phyloP scores from a whole-genome alignment of 768 basidiomycete species.

The Royoungia palumana region DNA sequence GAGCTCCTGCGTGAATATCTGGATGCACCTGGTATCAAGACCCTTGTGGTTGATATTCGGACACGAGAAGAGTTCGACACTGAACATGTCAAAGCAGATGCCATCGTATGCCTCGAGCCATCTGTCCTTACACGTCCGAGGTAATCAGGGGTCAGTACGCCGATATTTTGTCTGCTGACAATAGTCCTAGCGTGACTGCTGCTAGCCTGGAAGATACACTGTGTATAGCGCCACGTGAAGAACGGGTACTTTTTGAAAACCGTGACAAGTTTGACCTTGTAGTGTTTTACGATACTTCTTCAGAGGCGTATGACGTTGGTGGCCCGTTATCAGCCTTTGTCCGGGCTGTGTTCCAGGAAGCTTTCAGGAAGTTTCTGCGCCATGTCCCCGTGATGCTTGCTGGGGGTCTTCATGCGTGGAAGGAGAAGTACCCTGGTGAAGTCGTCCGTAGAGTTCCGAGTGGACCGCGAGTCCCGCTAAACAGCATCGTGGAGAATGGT shows the following conservation, averaged over 20 bases:
- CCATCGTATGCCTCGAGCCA: slow-evolving; percentile 84
- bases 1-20: slow-evolving; percentile 59
- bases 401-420: slow-evolving; percentile 86
- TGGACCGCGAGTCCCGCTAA: slow-evolving; percentile 13
- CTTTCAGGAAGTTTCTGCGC: slow-evolving; percentile 68
- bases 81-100: slow-evolving; percentile 65
- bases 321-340: slow-evolving; percentile 60
- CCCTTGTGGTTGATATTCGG: slow-evolving; percentile 83
- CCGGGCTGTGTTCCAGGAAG: slow-evolving; percentile 67
- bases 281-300: slow-evolving; percentile 74
- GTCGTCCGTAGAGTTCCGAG: slow-evolving; percentile 27
- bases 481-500: slow-evolving; percentile 24
- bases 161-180: slow-evolving; percentile 8
- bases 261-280: slow-evolving; percentile 89
- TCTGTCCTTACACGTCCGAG: slow-evolving; percentile 62
- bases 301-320: slow-evolving; percentile 48
- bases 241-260: slow-evolving; percentile 72
- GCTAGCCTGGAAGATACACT: slow-evolving; percentile 72
- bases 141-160: slow-evolving; percentile 40
- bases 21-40: slow-evolving; percentile 44
- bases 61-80: slow-evolving; percentile 70
- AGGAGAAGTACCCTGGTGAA: slow-evolving; percentile 47
- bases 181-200: slow-evolving; percentile 54
- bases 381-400: slow-evolving; percentile 78
- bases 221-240: slow-evolving; percentile 62